Conservation (phyloP, 805 yeast species). For the Metschnikowia drakensbergensis region DNA sequence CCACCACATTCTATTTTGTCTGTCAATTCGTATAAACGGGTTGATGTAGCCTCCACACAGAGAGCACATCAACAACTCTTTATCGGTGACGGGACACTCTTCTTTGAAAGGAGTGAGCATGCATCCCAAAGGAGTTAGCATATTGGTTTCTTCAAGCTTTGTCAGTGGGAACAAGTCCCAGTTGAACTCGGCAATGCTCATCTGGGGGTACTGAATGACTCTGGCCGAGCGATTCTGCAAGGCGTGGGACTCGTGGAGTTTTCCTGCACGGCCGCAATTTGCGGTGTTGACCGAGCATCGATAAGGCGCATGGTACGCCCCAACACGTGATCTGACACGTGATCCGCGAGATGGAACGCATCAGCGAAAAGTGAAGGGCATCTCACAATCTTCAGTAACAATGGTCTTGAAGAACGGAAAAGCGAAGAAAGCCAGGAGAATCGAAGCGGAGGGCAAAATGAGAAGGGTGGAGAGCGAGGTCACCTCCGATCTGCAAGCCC, state of each 20-base stretch:
- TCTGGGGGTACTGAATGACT: background rate
- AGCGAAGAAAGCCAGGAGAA: slow-evolving; percentile 57
- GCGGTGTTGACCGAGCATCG: slow-evolving; percentile 2
- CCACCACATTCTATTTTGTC: slow-evolving; percentile 33
- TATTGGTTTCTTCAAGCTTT: slow-evolving; percentile 30
- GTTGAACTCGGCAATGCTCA: slow-evolving; percentile 52
- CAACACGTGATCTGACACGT: background rate
- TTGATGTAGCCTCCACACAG: slow-evolving; percentile 28
- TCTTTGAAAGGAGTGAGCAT: slow-evolving; percentile 27
- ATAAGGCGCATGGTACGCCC: background rate
- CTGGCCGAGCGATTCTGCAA: background rate
- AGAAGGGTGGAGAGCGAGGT: slow-evolving; percentile 66
- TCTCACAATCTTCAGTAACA: slow-evolving; percentile 15
- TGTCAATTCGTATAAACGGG: slow-evolving; percentile 28
- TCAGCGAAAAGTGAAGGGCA: slow-evolving; percentile 9
- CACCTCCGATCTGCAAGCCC: slow-evolving; percentile 59
- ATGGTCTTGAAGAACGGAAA: slow-evolving; percentile 53
- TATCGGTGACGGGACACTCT: slow-evolving; percentile 4
- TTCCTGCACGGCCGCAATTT: background rate
- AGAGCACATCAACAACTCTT: slow-evolving; percentile 23
- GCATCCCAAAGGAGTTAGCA: slow-evolving; percentile 38
- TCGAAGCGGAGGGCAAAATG: slow-evolving; percentile 47
- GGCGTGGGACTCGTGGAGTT: background rate
- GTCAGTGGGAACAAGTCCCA: slow-evolving; percentile 57
- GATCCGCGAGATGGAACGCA: background rate